Evolutionary conservation across 2,329 filamentous ascomycete genomes (phyloP), one percentile per base, ranked within the genome.

Genomic region (Phaeosphaeriaceae sp.): DNA sequence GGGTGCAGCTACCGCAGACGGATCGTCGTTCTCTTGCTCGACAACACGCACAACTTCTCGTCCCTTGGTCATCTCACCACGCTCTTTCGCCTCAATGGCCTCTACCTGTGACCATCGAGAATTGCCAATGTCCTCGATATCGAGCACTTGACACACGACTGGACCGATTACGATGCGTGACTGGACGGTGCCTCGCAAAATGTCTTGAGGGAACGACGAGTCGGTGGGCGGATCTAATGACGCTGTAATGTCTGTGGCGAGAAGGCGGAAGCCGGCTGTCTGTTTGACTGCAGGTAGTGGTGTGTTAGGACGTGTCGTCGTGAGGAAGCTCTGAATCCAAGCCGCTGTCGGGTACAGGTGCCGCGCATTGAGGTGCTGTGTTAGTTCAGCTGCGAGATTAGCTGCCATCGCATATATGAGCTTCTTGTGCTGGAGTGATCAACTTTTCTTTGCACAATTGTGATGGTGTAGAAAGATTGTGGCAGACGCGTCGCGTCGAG

Each of bases 71-170:
- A 82, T 86, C 78, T 94, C 91, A 0, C 91, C 91, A 13, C 90
- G 84, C 69, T 90, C 88, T 46, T 88, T 82, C 45, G 88, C 85
- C 76, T 94, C 91, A 7, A 95, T 86, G 33, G 89, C 88, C 75
- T 97, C 92, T 31, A 97, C 85, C 76, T 97, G 92, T 63, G 92
- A 89, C 92, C 93, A 96, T 51, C 90, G 85, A 67, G 90, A 92
- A 52, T 86, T 84, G 1, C 89, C 85, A 20, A 98, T 84, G 72
- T 98, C 93, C 72, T 96, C 90, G 7, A 98, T 83, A 68, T 96
- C 93, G 1, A 97, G 80, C 0, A 98, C 86, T 76, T 98, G 95
- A 1, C 95, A 89, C 2, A 89, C 82, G 0, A 94, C 82, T 31
- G 91, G 86, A 1, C 83, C 83, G 0, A 80, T 60, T 0, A 98